phyloP scores from a whole-genome alignment of 1,284 basidiomycete genomes.

The Ceratobasidium sp. region DNA sequence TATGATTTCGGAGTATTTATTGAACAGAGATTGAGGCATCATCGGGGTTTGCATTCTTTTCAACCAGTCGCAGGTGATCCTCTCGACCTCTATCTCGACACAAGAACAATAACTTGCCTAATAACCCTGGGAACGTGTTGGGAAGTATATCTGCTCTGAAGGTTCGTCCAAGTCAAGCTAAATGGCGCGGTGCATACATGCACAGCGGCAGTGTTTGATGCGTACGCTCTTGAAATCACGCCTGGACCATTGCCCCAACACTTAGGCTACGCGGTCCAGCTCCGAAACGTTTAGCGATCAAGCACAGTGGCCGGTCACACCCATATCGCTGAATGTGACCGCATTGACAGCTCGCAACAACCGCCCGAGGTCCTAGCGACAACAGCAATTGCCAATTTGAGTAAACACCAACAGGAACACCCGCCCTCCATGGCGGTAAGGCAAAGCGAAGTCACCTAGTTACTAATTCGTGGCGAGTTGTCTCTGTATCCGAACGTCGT shows the following conservation, averaged over 20 bases:
- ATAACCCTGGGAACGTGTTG: too few relatives aligned
- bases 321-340: background rate
- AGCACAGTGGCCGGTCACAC: background rate
- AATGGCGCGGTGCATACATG: background rate
- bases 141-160: too few relatives aligned
- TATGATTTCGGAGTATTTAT: too few relatives aligned
- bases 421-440: constrained; percentile 7
- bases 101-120: too few relatives aligned
- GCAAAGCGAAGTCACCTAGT: background rate
- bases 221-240: background rate
- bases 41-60: too few relatives aligned
- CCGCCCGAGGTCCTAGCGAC: constrained; percentile 26
- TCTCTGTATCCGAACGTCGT: background rate
- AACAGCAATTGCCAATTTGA: constrained; percentile 11
- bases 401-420: background rate
- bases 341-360: constrained; percentile 6
- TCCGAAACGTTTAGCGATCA: background rate
- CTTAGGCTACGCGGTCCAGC: too few relatives aligned
- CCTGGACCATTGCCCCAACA: background rate
- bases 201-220: background rate
- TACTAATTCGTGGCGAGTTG: background rate
- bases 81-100: too few relatives aligned
- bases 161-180: background rate
- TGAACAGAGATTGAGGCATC: too few relatives aligned
- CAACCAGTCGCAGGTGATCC: too few relatives aligned